Evolutionary conservation across 768 basidiomycete species (phyloP).

Genomic region (Termitomyces sp.): DNA sequence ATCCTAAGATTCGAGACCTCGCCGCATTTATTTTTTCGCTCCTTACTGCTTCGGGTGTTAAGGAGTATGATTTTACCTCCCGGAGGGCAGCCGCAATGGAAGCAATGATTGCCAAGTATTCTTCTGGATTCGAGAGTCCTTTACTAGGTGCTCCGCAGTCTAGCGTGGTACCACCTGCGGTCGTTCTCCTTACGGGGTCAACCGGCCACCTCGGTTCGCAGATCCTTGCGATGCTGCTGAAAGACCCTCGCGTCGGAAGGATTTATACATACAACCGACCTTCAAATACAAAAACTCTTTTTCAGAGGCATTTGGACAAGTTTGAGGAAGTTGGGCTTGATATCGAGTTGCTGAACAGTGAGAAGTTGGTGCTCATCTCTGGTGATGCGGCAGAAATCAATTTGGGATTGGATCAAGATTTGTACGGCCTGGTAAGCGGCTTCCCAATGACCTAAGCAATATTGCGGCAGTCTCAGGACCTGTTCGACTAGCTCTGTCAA

Average conservation of each 20-base stretch:
- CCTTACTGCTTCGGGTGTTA: background rate
- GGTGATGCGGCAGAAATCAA: background rate
- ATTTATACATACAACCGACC: constrained; percentile 31
- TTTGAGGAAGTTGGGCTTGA: background rate
- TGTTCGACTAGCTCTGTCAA: constrained; percentile 16
- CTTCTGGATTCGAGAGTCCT: background rate
- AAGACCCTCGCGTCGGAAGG: constrained; percentile 1
- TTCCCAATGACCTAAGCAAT: background rate
- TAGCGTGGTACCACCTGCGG: background rate
- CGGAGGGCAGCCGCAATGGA: background rate
- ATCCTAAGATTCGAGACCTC: constrained; percentile 26
- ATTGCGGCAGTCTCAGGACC: background rate
- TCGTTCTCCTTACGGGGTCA: background rate
- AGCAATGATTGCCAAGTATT: background rate
- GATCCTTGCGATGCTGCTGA: background rate
- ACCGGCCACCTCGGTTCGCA: background rate
- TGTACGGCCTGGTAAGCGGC: background rate
- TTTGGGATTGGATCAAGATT: background rate
- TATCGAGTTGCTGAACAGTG: background rate
- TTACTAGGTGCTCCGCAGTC: background rate
- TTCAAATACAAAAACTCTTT: background rate
- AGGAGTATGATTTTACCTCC: background rate
- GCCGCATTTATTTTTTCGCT: background rate
- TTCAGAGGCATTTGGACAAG: background rate
- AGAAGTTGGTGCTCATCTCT: background rate